These are phyloP conservation scores for Grosmannia serpens DNA, from an alignment of 2,329 filamentous ascomycete genomes.

Conservation along the genomic window DNA sequence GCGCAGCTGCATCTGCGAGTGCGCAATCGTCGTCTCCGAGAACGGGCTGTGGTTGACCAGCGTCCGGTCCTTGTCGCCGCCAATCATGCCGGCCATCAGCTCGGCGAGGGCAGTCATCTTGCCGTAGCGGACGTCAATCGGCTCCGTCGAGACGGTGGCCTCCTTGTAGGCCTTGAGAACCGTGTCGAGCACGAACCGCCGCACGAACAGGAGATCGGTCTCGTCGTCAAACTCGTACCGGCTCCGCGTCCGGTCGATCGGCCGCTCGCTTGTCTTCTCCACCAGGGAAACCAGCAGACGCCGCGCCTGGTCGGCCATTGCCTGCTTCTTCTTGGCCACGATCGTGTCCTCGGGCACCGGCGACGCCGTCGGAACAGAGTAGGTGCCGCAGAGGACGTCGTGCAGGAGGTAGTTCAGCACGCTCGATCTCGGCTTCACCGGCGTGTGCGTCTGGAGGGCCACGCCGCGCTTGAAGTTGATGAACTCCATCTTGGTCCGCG, in stretches of 20 bases:
- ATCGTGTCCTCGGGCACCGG: slow-evolving; percentile 45
- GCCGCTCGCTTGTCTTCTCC: slow-evolving; percentile 72
- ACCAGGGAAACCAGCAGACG: slow-evolving; percentile 79
- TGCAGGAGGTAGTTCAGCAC: slow-evolving; percentile 90
- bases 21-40: slow-evolving; percentile 19
- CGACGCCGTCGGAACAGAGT: slow-evolving; percentile 39
- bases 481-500: slow-evolving; percentile 91
- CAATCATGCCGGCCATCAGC: slow-evolving; percentile 86
- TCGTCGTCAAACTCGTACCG: slow-evolving; percentile 63
- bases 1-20: slow-evolving; percentile 72
- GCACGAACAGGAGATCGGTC: slow-evolving; percentile 77
- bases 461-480: slow-evolving; percentile 97
- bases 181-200: slow-evolving; percentile 90
- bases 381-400: slow-evolving; percentile 53
- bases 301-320: slow-evolving; percentile 77
- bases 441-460: slow-evolving; percentile 71
- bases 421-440: slow-evolving; percentile 85
- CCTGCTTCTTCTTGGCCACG: slow-evolving; percentile 68
- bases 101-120: slow-evolving; percentile 80
- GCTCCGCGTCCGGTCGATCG: slow-evolving; percentile 43
- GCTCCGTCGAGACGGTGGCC: slow-evolving; percentile 65
- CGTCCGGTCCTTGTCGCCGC: slow-evolving; percentile 62
- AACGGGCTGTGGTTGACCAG: slow-evolving; percentile 24
- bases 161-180: slow-evolving; percentile 87
- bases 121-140: slow-evolving; percentile 75